Conservation (phyloP, 2,329 filamentous ascomycete genomes). For the Lecanosticta acicola region DNA sequence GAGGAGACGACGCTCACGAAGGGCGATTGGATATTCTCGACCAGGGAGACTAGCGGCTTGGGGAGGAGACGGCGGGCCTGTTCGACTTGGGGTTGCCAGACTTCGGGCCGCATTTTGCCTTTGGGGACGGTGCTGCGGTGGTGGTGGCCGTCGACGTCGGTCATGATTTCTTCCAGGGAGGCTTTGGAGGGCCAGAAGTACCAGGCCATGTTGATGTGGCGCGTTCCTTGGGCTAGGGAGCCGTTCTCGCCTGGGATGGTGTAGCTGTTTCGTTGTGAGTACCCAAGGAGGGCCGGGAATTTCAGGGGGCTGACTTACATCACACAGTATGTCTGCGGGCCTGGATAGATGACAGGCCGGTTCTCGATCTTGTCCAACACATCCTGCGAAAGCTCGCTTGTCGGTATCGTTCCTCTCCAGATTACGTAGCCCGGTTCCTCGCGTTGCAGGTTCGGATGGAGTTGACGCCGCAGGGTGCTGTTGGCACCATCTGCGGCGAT, state of each 20-base stretch:
- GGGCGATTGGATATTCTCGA: slow-evolving; percentile 23
- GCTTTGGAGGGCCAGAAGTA: slow-evolving; percentile 19
- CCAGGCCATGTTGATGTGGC: slow-evolving; percentile 30
- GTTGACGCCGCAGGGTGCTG: slow-evolving; percentile 14
- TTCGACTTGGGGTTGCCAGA: slow-evolving; percentile 26
- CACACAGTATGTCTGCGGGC: slow-evolving; percentile 15
- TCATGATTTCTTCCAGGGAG: slow-evolving; percentile 26
- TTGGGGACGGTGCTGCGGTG: slow-evolving; percentile 28
- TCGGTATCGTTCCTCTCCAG: slow-evolving; percentile 19
- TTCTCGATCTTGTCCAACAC: slow-evolving; percentile 10
- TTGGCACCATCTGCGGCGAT: slow-evolving; percentile 23
- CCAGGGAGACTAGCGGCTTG: slow-evolving; percentile 24
- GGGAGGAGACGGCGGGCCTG: slow-evolving; percentile 18
- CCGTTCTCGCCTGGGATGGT: slow-evolving; percentile 28
- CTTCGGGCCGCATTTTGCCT: slow-evolving; percentile 25
- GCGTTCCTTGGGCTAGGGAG: slow-evolving; percentile 19
- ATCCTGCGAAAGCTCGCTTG: slow-evolving; percentile 8
- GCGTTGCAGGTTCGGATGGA: slow-evolving; percentile 13
- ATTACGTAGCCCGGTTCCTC: slow-evolving; percentile 21
- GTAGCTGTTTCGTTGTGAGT: slow-evolving; percentile 19
- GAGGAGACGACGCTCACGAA: slow-evolving; percentile 29
- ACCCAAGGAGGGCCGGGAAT: too few species aligned
- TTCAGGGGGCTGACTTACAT: slow-evolving; percentile 6
- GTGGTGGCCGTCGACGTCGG: slow-evolving; percentile 25
- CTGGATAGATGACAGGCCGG: slow-evolving; percentile 10